Conservation (phyloP, 2,329 filamentous ascomycete species). For the Colletotrichum truncatum region DNA sequence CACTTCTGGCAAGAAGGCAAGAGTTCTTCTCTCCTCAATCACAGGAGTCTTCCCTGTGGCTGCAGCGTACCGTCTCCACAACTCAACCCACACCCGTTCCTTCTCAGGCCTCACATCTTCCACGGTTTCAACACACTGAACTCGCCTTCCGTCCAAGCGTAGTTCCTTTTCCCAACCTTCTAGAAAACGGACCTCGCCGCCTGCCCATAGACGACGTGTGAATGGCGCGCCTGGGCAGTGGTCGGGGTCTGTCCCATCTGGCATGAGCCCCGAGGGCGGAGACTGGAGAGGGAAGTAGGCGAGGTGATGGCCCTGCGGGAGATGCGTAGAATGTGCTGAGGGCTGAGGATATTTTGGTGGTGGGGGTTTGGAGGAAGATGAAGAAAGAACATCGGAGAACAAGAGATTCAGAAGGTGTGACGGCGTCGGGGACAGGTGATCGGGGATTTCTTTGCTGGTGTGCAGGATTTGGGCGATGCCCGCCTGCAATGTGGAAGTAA, state of each 20-base stretch:
- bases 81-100: constrained; percentile 58
- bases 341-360: constrained; percentile 21
- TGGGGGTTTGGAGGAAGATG: constrained; percentile 34
- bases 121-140: constrained; percentile 57
- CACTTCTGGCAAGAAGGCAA: constrained; percentile 60
- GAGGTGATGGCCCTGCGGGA: constrained; percentile 80
- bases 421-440: constrained; percentile 64
- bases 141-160: constrained; percentile 48
- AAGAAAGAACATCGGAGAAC: constrained; percentile 63
- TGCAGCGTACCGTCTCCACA: constrained; percentile 55
- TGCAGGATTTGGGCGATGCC: constrained; percentile 18
- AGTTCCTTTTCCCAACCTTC: constrained; percentile 40
- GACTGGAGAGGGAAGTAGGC: constrained; percentile 85
- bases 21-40: constrained; percentile 57
- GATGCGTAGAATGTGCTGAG: constrained; percentile 25
- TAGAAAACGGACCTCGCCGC: constrained; percentile 73
- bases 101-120: constrained; percentile 44
- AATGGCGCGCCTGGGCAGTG: constrained; percentile 81
- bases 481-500: not conserved
- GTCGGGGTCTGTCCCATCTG: constrained; percentile 85
- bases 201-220: constrained; percentile 86
- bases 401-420: constrained; percentile 73
- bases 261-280: constrained; percentile 68
- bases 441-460: constrained; percentile 46
- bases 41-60: constrained; percentile 32